phyloP scores from a whole-genome alignment of 2,329 filamentous ascomycete genomes.

The Apiospora hydei region DNA sequence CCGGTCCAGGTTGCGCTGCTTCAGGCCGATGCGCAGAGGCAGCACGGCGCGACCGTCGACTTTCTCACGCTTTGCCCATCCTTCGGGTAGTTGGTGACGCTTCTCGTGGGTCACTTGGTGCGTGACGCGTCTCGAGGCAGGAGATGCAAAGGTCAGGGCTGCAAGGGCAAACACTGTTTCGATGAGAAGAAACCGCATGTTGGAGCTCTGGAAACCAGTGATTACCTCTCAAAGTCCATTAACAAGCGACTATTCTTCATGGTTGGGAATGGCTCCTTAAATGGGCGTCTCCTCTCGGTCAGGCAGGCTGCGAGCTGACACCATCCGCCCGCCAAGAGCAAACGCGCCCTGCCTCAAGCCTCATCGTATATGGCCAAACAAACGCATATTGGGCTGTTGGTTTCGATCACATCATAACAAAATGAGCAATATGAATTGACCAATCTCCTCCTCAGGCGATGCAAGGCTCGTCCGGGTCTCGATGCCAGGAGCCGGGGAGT shows the following conservation, averaged over 20 bases:
- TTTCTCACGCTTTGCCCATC: neutral
- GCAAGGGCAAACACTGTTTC: neutral
- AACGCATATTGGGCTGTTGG: neutral
- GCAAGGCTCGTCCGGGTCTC: neutral
- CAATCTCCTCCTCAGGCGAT: neutral
- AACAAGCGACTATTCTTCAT: neutral
- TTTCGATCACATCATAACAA: neutral
- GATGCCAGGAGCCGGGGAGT: neutral
- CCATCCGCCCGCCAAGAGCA: too few species aligned
- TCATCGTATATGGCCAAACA: neutral
- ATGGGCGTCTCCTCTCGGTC: neutral
- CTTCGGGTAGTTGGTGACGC: neutral
- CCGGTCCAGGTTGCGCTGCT: constrained; percentile 22
- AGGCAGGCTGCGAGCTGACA: neutral
- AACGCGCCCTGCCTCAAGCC: neutral
- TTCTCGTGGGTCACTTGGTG: neutral
- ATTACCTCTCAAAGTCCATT: neutral
- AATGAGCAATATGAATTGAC: neutral
- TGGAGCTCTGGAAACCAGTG: neutral
- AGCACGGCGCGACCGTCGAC: constrained; percentile 16
- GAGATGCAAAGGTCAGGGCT: neutral
- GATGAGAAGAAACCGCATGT: neutral
- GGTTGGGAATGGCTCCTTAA: neutral
- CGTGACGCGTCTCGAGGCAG: neutral
- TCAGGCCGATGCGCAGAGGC: constrained; percentile 23